Percentiles rank a stretch among this genome's conserved stretches.
Conservation (phyloP, 768 basidiomycete species). For the Tricholoma terreum region DNA sequence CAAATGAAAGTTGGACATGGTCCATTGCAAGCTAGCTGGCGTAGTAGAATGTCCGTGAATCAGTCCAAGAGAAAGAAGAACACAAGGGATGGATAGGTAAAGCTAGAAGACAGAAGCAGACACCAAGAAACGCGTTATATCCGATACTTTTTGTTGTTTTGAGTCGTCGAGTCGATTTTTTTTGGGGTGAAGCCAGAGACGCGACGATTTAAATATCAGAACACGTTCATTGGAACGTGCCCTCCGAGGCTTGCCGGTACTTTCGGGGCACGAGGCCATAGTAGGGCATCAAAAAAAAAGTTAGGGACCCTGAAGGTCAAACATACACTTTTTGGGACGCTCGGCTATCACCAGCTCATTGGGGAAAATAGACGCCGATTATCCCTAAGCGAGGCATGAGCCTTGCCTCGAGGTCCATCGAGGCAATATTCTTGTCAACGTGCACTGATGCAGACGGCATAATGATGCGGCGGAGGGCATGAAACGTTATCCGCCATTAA, state of each 20-base stretch:
- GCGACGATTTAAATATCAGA: constrained; percentile 14
- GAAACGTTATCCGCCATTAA: neutral
- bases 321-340: constrained; percentile 13
- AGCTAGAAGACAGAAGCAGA: no score
- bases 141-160: constrained; percentile 3
- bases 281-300: constrained; percentile 20
- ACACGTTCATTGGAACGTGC: constrained; percentile 7
- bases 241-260: constrained; percentile 4
- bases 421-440: neutral
- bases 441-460: neutral
- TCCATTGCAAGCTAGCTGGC: constrained; percentile 15
- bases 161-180: constrained; percentile 5
- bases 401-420: constrained; percentile 7
- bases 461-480: neutral
- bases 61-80: neutral
- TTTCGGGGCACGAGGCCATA: constrained; percentile 15
- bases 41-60: neutral
- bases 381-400: constrained; percentile 19
- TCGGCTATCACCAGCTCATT: constrained; percentile 11
- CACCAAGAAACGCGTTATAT: constrained; percentile 2
- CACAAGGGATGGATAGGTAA: constrained; percentile 9
- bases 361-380: constrained; percentile 2
- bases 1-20: constrained; percentile 27
- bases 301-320: constrained; percentile 15
- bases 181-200: constrained; percentile 10